Evolutionary conservation across 345 rosid genomes (phyloP), one percentile per base, ranked within the genome.

Genomic region (Populus ilicifolia): DNA sequence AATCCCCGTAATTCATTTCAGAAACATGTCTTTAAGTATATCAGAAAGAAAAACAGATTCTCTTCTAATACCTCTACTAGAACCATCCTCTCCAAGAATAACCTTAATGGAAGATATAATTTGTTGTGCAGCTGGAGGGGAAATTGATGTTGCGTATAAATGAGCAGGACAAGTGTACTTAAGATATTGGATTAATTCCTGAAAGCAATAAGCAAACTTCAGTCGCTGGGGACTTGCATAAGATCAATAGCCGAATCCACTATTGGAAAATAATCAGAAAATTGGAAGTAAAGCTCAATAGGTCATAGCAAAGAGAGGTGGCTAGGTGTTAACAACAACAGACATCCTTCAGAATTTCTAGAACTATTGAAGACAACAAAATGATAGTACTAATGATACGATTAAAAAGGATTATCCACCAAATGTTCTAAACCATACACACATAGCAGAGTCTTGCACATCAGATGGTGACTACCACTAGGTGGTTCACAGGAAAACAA

Each of bases 31-130:
- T 52, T 25, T 30, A 63, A 25, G 23, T 16, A 65, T 33, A 33
- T 65, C 29, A 70, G 27, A 43, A 39, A 41, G 48, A n/a, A 41
- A 77, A 29, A 43, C 12, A 21, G 23, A 64, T 68, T 8, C 27
- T 48, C 20, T 25, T 21, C 23, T 4, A 52, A 11, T 75, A 93
- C 99, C 98, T 92, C 99, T 84, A 79, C 85, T 90, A n/a, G 99
- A 88, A 80, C 98, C 98, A 80, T 93, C 98, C 84, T 93, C 94
- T 76, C 99, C 99, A 63, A 93, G 97, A 75, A 95, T 89, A 63
- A 95, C 97, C 82, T 82, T 85, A 77, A 95, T 89, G 71, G 99
- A 77, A 27, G 99, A 95, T 72, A 95, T 86, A 35, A 91, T 93
- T 85, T 95, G 98, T 79, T 92, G 84, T 11, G 97, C 98, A 7